Conservation (phyloP, 495 filamentous ascomycete species). For the Neurospora discreta region DNA sequence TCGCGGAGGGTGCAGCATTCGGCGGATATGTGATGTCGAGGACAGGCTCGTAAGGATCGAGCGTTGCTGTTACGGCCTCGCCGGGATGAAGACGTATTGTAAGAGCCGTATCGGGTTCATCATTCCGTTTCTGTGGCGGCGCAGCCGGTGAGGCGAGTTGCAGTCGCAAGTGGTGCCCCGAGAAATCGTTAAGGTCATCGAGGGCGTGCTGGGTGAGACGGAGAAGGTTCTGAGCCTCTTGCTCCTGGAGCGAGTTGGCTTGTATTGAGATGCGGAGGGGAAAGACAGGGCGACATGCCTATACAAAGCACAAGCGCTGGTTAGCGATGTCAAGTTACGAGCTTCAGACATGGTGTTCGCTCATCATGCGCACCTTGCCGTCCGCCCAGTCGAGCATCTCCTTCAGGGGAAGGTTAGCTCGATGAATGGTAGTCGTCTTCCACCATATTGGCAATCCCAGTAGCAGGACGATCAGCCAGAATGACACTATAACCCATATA, state of each 20-base stretch:
- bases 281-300: conserved; percentile 84
- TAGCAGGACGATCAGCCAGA: conserved; percentile 78
- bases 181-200: conserved; percentile 85
- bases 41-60: conserved; percentile 56
- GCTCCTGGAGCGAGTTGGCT: conserved; percentile 50
- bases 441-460: conserved; percentile 93
- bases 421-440: conserved; percentile 90
- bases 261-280: conserved; percentile 74
- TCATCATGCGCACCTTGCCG: conserved; percentile 54
- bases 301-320: neutral
- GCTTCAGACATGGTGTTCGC: neutral
- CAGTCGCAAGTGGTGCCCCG: conserved; percentile 76
- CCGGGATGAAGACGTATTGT: conserved; percentile 58
- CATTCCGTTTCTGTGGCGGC: conserved; percentile 5
- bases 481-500: conserved; percentile 67
- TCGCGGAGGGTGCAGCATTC: conserved; percentile 57
- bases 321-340: neutral
- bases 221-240: conserved; percentile 66
- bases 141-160: conserved; percentile 42
- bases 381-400: conserved; percentile 91
- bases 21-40: conserved; percentile 74
- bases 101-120: conserved; percentile 47
- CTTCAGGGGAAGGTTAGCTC: conserved; percentile 70
- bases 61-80: conserved; percentile 46
- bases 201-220: conserved; percentile 81